Conservation (phyloP, 345 rosid genomes). For the Lepidium aucheri region DNA sequence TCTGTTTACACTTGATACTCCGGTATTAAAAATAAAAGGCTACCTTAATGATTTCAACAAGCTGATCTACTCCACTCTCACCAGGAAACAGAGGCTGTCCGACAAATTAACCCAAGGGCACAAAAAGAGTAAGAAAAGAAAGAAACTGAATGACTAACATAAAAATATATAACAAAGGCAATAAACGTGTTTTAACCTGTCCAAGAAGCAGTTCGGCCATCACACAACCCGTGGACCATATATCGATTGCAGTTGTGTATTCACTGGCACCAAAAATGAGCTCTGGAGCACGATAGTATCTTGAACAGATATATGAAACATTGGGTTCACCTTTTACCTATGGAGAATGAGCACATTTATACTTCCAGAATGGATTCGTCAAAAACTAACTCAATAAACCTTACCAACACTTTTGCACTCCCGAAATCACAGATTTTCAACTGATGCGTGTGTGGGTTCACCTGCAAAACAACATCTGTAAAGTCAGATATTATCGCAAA, state of each 20-base stretch:
- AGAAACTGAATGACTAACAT: neutral
- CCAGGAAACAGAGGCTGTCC: slow-evolving; percentile 89
- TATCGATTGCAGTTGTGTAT: slow-evolving; percentile 88
- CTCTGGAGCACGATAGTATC: slow-evolving; percentile 94
- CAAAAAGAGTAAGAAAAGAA: neutral
- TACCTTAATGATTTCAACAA: slow-evolving; percentile 95
- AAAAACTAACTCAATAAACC: slow-evolving; percentile 3
- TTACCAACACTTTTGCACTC: slow-evolving; percentile 90
- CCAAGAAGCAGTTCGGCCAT: slow-evolving; percentile 94
- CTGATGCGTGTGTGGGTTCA: slow-evolving; percentile 86
- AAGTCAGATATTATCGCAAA: slow-evolving; percentile 6
- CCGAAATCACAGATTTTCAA: slow-evolving; percentile 88
- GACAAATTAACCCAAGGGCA: neutral
- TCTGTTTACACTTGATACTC: neutral
- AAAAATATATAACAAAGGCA: neutral
- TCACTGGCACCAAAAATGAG: slow-evolving; percentile 91
- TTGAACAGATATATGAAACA: slow-evolving; percentile 83
- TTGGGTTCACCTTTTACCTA: slow-evolving; percentile 93
- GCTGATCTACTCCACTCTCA: slow-evolving; percentile 93
- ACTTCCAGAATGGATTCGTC: slow-evolving; percentile 1
- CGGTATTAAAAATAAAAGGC: neutral
- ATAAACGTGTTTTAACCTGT: slow-evolving; percentile 37
- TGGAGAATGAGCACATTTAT: slow-evolving; percentile 6
- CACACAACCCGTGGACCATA: slow-evolving; percentile 93
- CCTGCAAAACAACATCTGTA: slow-evolving; percentile 34